phyloP scores from a whole-genome alignment of 495 filamentous ascomycete genomes.

The Parathielavia appendiculata region DNA sequence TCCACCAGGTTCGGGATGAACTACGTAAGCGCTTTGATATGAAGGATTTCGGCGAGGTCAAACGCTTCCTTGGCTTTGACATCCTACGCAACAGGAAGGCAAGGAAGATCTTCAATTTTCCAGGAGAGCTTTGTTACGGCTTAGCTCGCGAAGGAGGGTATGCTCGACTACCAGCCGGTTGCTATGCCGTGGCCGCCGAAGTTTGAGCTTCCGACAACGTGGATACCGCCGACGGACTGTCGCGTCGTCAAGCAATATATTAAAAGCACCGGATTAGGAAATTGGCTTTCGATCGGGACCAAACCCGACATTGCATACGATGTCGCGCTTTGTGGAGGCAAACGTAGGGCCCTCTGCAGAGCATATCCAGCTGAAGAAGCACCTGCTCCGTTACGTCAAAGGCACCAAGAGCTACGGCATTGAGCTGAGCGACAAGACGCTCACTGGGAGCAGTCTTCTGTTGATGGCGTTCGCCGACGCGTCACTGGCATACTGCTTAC shows the following conservation, averaged over 20 bases:
- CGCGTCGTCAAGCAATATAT: conserved; percentile 13
- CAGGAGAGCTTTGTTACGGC: background rate
- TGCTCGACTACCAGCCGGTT: background rate
- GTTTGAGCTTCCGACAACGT: background rate
- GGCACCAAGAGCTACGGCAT: background rate
- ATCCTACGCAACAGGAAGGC: background rate
- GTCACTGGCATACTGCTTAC: background rate
- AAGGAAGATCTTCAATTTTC: background rate
- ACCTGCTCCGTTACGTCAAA: background rate
- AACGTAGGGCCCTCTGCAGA: background rate
- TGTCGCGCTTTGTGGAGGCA: background rate
- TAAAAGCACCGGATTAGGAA: conserved; percentile 1
- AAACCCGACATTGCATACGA: background rate
- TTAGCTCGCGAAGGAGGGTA: background rate
- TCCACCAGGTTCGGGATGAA: too few species aligned
- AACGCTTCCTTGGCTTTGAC: conserved; percentile 9
- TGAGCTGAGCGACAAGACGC: background rate
- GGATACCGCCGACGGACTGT: background rate
- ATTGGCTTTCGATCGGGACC: background rate
- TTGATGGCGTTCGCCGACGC: background rate
- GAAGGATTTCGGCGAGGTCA: conserved; percentile 1
- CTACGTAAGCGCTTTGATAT: too few species aligned
- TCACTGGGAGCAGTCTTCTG: background rate
- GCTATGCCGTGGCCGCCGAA: background rate
- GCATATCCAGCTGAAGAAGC: background rate